A percentile compares a stretch with the other conserved stretches of the same genome.
These are phyloP conservation scores for Mycena sp. DNA, from an alignment of 1,284 basidiomycete genomes.

Conservation along the genomic window DNA sequence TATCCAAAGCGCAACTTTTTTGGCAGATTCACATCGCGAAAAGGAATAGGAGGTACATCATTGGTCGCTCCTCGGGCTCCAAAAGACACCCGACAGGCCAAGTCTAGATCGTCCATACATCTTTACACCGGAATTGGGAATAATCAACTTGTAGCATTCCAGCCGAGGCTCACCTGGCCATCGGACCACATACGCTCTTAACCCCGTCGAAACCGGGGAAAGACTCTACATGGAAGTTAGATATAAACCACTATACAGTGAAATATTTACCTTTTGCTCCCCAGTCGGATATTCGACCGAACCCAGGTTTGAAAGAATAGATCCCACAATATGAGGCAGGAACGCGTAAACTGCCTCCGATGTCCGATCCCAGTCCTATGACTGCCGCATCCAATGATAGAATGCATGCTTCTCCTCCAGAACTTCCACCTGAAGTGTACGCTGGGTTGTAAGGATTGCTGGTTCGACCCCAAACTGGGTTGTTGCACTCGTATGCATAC, in stretches of 20 bases:
- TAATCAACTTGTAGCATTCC: not conserved
- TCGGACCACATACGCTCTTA: slow-evolving; percentile 16
- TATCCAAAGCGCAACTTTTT: slow-evolving; percentile 77
- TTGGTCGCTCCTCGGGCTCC: slow-evolving; percentile 56
- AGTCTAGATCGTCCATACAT: slow-evolving; percentile 23
- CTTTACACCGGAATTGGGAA: not conserved
- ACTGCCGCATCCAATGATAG: slow-evolving; percentile 52
- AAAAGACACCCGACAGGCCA: slow-evolving; percentile 48
- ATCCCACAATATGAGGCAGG: slow-evolving; percentile 85
- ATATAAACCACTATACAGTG: slow-evolving; percentile 43
- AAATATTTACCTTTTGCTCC: slow-evolving; percentile 56
- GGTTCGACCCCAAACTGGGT: slow-evolving; percentile 58
- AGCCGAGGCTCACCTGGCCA: slow-evolving; percentile 21
- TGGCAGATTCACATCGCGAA: slow-evolving; percentile 62
- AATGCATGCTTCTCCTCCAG: slow-evolving; percentile 56
- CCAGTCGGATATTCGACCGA: slow-evolving; percentile 57
- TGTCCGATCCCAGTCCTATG: slow-evolving; percentile 83
- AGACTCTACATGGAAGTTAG: no score
- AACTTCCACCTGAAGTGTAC: slow-evolving; percentile 54
- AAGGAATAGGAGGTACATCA: slow-evolving; percentile 65
- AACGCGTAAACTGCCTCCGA: slow-evolving; percentile 82
- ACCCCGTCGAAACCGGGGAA: slow-evolving; percentile 26
- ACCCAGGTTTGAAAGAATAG: slow-evolving; percentile 81
- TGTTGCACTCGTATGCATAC: slow-evolving; percentile 61
- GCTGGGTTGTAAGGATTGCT: slow-evolving; percentile 51